Base-by-base conservation (phyloP, 208 protist genomes). In the Trypanosoma avium region DNA sequence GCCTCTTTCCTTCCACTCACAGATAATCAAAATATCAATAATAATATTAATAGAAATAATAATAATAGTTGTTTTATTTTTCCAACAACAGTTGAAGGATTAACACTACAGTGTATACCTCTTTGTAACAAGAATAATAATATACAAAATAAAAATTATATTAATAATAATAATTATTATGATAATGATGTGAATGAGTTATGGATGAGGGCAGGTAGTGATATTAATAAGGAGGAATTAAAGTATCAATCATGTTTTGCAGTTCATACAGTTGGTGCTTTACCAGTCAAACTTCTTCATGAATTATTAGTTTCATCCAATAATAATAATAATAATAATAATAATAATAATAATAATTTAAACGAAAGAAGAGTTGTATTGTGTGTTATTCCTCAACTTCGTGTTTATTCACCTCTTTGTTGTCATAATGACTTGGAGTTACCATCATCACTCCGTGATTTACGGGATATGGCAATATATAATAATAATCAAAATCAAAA, bases 361-460 rank as follows among this genome's bases (percentile, higher is more conserved):
- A n/a, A n/a, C n/a, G n/a, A n/a, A n/a, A n/a, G n/a, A n/a, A n/a
- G 27, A 17, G 61, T 15, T 47, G 61, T 67, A 24, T 21, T 38
- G 40, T 67, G 61, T 54, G 26, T 67, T 47, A 32, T 85, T 22
- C 49, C 60, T 6, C 69, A 77, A 48, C 67, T 85, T 24, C 82
- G 78, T 32, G 52, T 74, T 30, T 89, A 77, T 53, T 77, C 81
- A 13, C 55, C 73, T 15, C 76, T 74, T 21, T 88, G 78, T 35
- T 81, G 75, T n/a, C 55, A 55, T 0, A 21, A 70, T 26, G 42
- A n/a, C n/a, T n/a, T 12, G 3, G 58, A 65, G 22, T 33, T 86
- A 54, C 80, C 80, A 26, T 67, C 43, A 10, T 56, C 78, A 0
- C 46, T 84, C n/a, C 54, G 60, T n/a, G 61, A 58, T 5, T 42